phyloP scores from a whole-genome alignment of 106 monocot genomes.

The Dendrobium chrysotoxum region DNA sequence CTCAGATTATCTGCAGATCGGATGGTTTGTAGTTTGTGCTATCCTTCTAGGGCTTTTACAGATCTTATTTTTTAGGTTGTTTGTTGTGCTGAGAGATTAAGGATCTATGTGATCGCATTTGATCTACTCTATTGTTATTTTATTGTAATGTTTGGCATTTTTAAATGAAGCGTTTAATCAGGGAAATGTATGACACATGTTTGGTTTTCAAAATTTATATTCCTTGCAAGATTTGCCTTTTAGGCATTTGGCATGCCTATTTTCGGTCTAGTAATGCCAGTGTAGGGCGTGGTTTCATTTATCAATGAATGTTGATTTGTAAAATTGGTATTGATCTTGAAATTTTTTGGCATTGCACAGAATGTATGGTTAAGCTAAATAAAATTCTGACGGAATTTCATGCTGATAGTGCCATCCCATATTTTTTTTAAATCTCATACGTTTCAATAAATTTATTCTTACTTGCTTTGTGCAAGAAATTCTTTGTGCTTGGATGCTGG shows the following conservation, averaged over 20 bases:
- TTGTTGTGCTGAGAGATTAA: slow-evolving; percentile 1
- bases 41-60: background rate
- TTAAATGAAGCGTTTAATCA: slow-evolving; percentile 4
- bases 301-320: too few relatives aligned
- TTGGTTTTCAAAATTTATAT: background rate
- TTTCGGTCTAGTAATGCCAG: too few relatives aligned
- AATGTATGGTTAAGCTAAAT: background rate
- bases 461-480: background rate
- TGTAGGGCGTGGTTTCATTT: too few relatives aligned
- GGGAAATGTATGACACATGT: background rate
- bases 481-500: background rate
- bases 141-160: background rate
- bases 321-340: background rate
- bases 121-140: background rate
- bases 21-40: background rate
- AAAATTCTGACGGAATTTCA: background rate
- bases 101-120: slow-evolving; percentile 4
- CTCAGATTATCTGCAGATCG: background rate
- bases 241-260: background rate
- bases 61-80: background rate
- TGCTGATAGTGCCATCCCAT: background rate
- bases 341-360: background rate
- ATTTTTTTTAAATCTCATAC: background rate
- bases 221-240: background rate
- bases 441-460: background rate